Conservation (phyloP, 2,329 filamentous ascomycete genomes). For the Exserohilum turcica region DNA sequence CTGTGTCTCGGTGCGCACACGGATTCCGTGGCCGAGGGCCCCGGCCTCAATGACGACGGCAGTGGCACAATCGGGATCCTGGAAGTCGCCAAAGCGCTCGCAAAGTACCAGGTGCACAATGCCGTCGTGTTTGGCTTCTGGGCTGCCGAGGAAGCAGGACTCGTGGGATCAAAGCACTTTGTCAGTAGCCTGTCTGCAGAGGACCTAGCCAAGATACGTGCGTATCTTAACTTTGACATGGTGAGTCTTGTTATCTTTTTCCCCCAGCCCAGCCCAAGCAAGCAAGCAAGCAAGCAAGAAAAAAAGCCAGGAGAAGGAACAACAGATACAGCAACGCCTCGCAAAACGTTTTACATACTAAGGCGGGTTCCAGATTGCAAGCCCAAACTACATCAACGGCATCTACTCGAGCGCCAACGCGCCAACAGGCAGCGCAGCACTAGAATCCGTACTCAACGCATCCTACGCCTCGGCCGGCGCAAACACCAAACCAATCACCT, state of each 20-base stretch:
- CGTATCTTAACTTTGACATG: not conserved
- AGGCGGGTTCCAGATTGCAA: too few species aligned
- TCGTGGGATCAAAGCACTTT: not conserved
- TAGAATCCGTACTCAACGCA: too few species aligned
- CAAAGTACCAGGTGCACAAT: not conserved
- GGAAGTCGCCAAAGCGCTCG: not conserved
- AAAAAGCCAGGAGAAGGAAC: too few species aligned
- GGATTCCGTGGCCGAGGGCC: slow-evolving; percentile 56
- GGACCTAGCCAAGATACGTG: not conserved
- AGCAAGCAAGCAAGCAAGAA: too few species aligned
- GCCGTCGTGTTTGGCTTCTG: not conserved
- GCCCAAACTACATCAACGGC: too few species aligned
- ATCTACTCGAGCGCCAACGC: too few species aligned
- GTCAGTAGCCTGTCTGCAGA: not conserved
- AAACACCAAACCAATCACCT: not conserved
- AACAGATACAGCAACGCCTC: too few species aligned
- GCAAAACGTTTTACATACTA: too few species aligned
- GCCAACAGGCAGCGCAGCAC: too few species aligned
- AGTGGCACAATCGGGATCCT: slow-evolving; percentile 48
- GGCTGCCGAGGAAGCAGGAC: not conserved
- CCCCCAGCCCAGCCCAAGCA: too few species aligned
- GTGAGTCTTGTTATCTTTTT: too few species aligned
- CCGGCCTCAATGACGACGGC: slow-evolving; percentile 47
- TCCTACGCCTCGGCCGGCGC: too few species aligned
- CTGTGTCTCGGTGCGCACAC: slow-evolving; percentile 62